Conservation (phyloP, 345 rosid genomes). For the Alliaria petiolata region DNA sequence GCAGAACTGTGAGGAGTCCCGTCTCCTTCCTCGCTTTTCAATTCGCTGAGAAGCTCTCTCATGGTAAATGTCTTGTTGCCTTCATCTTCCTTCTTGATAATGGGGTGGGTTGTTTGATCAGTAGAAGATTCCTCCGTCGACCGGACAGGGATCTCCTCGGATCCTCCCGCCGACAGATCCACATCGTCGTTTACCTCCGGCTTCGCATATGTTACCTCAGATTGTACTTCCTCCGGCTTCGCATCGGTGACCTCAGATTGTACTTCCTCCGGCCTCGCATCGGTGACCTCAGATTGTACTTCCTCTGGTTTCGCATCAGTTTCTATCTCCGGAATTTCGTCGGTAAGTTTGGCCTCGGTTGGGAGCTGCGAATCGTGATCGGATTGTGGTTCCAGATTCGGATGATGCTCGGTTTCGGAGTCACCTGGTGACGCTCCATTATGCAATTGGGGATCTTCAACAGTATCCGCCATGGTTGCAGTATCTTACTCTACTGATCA, state of each 20-base stretch:
- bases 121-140: constrained; percentile 26
- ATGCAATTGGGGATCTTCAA: constrained; percentile 44
- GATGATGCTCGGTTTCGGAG: constrained; percentile 12
- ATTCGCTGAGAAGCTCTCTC: constrained; percentile 76
- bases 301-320: neutral
- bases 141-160: constrained; percentile 35
- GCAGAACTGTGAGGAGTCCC: constrained; percentile 35
- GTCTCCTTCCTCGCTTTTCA: constrained; percentile 71
- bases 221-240: neutral
- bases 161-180: constrained; percentile 42
- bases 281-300: neutral
- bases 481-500: constrained; percentile 3
- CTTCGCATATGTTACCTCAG: constrained; percentile 32
- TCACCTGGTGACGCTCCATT: constrained; percentile 30
- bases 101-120: constrained; percentile 28
- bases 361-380: constrained; percentile 10
- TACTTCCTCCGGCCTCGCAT: neutral
- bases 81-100: constrained; percentile 48
- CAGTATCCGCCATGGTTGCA: constrained; percentile 38
- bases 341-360: constrained; percentile 11
- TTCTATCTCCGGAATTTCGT: constrained; percentile 9
- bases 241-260: neutral
- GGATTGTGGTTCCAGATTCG: constrained; percentile 26
- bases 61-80: constrained; percentile 79
- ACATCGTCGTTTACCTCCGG: constrained; percentile 30